Base-by-base conservation (phyloP, 2,329 filamentous ascomycete species). In the Drechslera avenae region DNA sequence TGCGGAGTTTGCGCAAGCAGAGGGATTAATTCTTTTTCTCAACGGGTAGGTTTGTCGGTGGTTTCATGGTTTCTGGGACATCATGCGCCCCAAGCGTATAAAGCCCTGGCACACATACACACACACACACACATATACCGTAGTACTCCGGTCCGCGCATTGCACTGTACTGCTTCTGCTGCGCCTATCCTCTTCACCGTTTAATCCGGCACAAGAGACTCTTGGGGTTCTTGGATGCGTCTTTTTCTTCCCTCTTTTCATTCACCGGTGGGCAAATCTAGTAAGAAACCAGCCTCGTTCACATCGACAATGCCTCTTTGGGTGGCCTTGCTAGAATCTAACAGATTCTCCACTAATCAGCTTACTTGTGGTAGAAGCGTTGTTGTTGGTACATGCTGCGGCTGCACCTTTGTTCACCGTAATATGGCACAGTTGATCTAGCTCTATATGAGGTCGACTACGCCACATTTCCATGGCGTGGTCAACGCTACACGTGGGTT, bases 231-330 rank as follows among this genome's bases (percentile, higher is more conserved):
- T 19, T 36, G 17, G 34, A 36, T 36, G 8, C 17, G 32, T 26
- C 14, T 36, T 4, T 17, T 23, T 28, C 32, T 9, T 12, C 35
- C 13, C 39, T 16, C 18, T 40, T 18, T 2, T 19, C 28, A 26
- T 6, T 21, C 18, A 16, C 52, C 49, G 52, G 46, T 59, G 44
- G 56, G 18, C 26, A 12, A 19, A 16, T 17, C 7, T 17, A n/a
- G 32, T 54, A 33, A n/a, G 46, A 39, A 50, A 50, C 56, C 56
- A 54, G 56, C 56, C 42, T 37, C 51, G 47, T 14, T 39, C 36
- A 19, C 30, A 5, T 26, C 19, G 30, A 46, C 47, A 51, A 36
- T 46, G 33, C 41, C 52, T 44, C 39, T 46, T 50, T 40, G 16
- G 21, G 30, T 33, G 6, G 16, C 35, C 33, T 46, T 28, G 14